phyloP scores from a whole-genome alignment of 2,329 filamentous ascomycete genomes.

The Gnomoniopsis sp. region DNA sequence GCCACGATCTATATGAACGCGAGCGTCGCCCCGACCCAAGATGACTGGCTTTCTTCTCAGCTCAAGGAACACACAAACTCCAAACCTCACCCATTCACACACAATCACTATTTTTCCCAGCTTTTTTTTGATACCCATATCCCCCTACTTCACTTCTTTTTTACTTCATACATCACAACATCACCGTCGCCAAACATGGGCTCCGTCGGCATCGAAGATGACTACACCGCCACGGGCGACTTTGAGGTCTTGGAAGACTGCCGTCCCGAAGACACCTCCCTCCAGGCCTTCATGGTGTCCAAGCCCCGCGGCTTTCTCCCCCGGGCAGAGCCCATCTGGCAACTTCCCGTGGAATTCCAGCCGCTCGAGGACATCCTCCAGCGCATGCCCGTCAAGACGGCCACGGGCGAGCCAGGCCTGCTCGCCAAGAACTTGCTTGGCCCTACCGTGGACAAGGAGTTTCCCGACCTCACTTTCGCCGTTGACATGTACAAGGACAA shows the following conservation, averaged over 20 bases:
- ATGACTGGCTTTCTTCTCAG: not conserved
- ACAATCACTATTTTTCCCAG: not conserved
- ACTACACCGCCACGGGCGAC: slow-evolving; percentile 24
- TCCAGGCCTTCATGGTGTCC: slow-evolving; percentile 77
- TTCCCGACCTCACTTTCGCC: slow-evolving; percentile 72
- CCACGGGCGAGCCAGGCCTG: slow-evolving; percentile 71
- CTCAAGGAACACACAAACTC: slow-evolving; percentile 6
- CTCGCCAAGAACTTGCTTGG: slow-evolving; percentile 73
- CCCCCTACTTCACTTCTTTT: not conserved
- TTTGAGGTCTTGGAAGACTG: slow-evolving; percentile 65
- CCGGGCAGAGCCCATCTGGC: slow-evolving; percentile 57
- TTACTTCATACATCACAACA: not conserved
- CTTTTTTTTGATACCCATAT: slow-evolving; percentile 12
- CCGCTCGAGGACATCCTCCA: slow-evolving; percentile 68
- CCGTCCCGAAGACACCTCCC: slow-evolving; percentile 56
- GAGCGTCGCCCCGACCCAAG: slow-evolving; percentile 2
- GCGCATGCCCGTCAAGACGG: slow-evolving; percentile 75
- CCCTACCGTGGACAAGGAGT: slow-evolving; percentile 65
- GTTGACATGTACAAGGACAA: slow-evolving; percentile 72
- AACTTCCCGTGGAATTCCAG: slow-evolving; percentile 71
- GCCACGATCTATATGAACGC: slow-evolving; percentile 28
- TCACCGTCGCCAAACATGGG: slow-evolving; percentile 33
- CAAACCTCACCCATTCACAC: not conserved
- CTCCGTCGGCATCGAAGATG: slow-evolving; percentile 29
- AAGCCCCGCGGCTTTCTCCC: slow-evolving; percentile 73